phyloP scores from a whole-genome alignment of 164 flowering plant genomes.

The Vitis riparia region DNA sequence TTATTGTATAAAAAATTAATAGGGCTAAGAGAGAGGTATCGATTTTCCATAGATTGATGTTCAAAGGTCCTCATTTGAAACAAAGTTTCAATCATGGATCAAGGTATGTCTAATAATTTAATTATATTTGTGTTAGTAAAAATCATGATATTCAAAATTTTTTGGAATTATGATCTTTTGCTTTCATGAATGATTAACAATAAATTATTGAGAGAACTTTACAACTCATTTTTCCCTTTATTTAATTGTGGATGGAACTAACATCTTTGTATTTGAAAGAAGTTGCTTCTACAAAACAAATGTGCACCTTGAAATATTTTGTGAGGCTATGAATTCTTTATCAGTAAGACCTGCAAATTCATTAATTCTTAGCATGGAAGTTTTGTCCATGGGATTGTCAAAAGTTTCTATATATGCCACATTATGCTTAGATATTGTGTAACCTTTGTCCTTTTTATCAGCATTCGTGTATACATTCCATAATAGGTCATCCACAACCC shows the following conservation, averaged over 20 bases:
- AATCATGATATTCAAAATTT: too few species aligned
- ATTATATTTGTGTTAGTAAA: too few species aligned
- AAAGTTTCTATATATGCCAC: constrained; percentile 5
- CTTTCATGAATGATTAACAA: too few species aligned
- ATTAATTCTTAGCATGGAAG: constrained; percentile 15
- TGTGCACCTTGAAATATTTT: constrained; percentile 7
- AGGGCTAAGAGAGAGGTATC: too few species aligned
- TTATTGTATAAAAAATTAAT: too few species aligned
- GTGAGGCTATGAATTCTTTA: constrained; percentile 12
- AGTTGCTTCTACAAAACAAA: not conserved
- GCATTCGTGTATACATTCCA: constrained; percentile 29
- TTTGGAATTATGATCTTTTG: too few species aligned
- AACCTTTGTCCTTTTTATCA: constrained; percentile 35
- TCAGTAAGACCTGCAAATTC: constrained; percentile 9
- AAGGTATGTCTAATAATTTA: too few species aligned
- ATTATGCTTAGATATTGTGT: constrained; percentile 12
- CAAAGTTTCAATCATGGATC: too few species aligned
- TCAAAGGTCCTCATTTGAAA: too few species aligned
- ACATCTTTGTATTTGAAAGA: constrained; percentile 12
- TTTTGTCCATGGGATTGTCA: constrained; percentile 4
- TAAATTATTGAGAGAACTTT: too few species aligned
- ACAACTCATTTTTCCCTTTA: constrained; percentile 22
- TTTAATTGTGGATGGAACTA: constrained; percentile 7
- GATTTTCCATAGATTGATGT: too few species aligned
- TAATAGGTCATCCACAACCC: constrained; percentile 32